Conservation (phyloP, 192 early-diverging fungal species). For the Coemansia biformis region DNA sequence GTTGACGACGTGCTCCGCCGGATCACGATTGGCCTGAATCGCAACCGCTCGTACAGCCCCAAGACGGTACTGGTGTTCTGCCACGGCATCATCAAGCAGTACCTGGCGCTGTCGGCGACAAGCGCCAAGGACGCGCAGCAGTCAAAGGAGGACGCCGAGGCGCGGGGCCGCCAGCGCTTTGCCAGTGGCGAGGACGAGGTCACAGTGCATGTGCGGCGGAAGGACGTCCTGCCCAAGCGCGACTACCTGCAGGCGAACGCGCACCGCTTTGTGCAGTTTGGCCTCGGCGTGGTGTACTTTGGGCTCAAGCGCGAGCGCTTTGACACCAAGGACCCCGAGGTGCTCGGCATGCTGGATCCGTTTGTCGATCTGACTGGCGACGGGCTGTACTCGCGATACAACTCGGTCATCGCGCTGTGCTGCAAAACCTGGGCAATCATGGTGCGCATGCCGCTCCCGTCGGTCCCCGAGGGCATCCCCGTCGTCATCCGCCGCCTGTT, state of each 20-base stretch:
- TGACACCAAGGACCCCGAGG: slow-evolving; percentile 50
- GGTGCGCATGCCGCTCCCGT: slow-evolving; percentile 67
- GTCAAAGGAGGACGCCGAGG: slow-evolving; percentile 53
- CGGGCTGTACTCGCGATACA: slow-evolving; percentile 77
- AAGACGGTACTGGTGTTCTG: slow-evolving; percentile 74
- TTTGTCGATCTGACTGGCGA: slow-evolving; percentile 78
- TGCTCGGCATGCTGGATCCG: slow-evolving; percentile 69
- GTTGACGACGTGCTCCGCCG: slow-evolving; percentile 75
- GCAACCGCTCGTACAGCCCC: slow-evolving; percentile 63
- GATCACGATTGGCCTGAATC: slow-evolving; percentile 72
- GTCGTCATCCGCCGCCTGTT: slow-evolving; percentile 77
- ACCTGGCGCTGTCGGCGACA: slow-evolving; percentile 64
- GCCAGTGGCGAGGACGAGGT: slow-evolving; percentile 43
- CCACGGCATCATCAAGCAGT: slow-evolving; percentile 82
- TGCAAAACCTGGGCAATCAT: slow-evolving; percentile 70
- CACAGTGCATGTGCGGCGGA: slow-evolving; percentile 68
- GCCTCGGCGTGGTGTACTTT: slow-evolving; percentile 73
- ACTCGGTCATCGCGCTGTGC: slow-evolving; percentile 59
- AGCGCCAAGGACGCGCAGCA: slow-evolving; percentile 52
- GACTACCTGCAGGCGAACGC: slow-evolving; percentile 82
- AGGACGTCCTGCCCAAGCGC: slow-evolving; percentile 52
- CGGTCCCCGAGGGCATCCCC: slow-evolving; percentile 59
- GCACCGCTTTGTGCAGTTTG: slow-evolving; percentile 90
- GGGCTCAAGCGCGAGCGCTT: slow-evolving; percentile 61
- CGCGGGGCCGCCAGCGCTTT: slow-evolving; percentile 48